phyloP scores from a whole-genome alignment of 192 early-diverging fungal genomes.

The Umbelopsis vinacea region DNA sequence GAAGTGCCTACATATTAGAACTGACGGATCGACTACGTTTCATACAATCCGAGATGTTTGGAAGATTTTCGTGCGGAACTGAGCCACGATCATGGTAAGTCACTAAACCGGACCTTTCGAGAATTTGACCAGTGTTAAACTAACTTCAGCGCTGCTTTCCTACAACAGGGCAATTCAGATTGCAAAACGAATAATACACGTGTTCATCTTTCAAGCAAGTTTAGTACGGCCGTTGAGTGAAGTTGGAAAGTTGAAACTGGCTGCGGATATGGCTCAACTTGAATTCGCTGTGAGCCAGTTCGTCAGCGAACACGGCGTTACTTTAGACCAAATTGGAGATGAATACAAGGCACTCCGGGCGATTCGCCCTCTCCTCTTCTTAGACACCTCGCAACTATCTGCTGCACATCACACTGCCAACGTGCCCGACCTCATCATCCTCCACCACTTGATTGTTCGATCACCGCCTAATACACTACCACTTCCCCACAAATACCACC shows the following conservation, averaged over 20 bases:
- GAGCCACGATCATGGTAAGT: conserved; percentile 63
- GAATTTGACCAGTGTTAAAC: background rate
- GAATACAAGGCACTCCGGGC: conserved; percentile 61
- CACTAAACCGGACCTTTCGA: background rate
- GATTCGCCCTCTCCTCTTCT: conserved; percentile 69
- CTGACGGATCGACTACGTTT: conserved; percentile 61
- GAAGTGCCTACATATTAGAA: conserved; percentile 64
- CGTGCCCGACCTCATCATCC: conserved; percentile 52
- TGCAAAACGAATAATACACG: conserved; percentile 44
- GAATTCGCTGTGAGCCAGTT: conserved; percentile 72
- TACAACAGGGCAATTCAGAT: conserved; percentile 38
- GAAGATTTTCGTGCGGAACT: conserved; percentile 61
- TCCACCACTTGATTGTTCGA: conserved; percentile 68
- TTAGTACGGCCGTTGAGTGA: conserved; percentile 65
- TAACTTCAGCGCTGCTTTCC: background rate
- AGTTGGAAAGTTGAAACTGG: conserved; percentile 66
- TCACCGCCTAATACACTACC: conserved; percentile 47
- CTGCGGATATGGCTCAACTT: conserved; percentile 73
- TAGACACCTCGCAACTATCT: conserved; percentile 59
- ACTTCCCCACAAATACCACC: conserved; percentile 59
- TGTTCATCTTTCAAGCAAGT: conserved; percentile 72
- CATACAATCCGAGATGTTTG: conserved; percentile 58
- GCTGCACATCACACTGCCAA: conserved; percentile 53
- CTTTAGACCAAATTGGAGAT: conserved; percentile 62
- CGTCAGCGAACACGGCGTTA: conserved; percentile 58